These are phyloP conservation scores for Diplogelasinospora grovesii DNA, from an alignment of 495 filamentous ascomycete species.

Conservation along the genomic window DNA sequence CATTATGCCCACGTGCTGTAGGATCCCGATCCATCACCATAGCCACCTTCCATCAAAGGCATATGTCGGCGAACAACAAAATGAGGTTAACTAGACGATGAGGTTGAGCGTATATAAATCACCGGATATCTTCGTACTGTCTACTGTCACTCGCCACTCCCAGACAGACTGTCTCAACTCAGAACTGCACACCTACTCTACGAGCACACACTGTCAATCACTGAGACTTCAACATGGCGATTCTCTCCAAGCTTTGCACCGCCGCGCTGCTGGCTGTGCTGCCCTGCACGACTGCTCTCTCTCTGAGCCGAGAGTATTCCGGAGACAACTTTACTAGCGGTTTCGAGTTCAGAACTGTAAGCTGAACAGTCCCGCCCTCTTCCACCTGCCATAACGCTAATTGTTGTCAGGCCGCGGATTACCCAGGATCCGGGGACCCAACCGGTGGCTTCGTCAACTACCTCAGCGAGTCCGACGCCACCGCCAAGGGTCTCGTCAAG, in stretches of 20 bases:
- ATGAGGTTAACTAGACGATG: too few species aligned
- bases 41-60: too few species aligned
- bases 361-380: background rate
- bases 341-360: constrained; percentile 18
- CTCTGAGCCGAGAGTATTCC: constrained; percentile 15
- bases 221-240: constrained; percentile 4
- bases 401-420: background rate
- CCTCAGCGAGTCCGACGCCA: constrained; percentile 42
- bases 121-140: too few species aligned
- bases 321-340: constrained; percentile 17
- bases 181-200: too few species aligned
- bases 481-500: constrained; percentile 39
- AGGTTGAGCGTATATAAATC: too few species aligned
- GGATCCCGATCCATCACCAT: too few species aligned
- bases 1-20: too few species aligned
- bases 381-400: background rate
- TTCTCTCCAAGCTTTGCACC: background rate
- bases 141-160: too few species aligned
- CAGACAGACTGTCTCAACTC: too few species aligned
- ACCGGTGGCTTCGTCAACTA: constrained; percentile 57
- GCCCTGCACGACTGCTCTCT: constrained; percentile 2
- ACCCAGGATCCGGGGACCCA: constrained; percentile 38
- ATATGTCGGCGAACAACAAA: too few species aligned
- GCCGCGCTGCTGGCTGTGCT: background rate
- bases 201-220: too few species aligned